Conservation (phyloP, 495 filamentous ascomycete species). For the Ramalina intermedia region DNA sequence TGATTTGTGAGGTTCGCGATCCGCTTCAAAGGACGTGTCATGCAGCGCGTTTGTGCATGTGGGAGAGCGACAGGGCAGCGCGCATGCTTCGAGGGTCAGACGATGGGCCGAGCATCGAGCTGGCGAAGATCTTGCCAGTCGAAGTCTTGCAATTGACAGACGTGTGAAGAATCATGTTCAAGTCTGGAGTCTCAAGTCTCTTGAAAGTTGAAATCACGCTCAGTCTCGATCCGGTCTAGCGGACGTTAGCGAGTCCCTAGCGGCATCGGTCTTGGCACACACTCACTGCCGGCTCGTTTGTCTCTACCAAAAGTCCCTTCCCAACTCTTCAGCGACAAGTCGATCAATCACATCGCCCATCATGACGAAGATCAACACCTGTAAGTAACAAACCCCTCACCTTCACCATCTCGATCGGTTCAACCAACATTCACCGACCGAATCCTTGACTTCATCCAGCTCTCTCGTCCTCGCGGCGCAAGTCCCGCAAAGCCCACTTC, state of each 20-base stretch:
- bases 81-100: neutral
- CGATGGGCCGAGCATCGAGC: too few species aligned
- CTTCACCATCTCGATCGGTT: too few species aligned
- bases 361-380: constrained; percentile 19
- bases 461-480: constrained; percentile 75
- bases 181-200: neutral
- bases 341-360: constrained; percentile 2
- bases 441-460: constrained; percentile 23
- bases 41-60: neutral
- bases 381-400: neutral
- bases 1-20: neutral
- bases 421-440: neutral
- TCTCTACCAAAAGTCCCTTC: too few species aligned
- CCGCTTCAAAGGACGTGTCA: neutral
- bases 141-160: too few species aligned
- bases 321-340: neutral
- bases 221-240: neutral
- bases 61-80: neutral
- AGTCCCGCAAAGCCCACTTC: constrained; percentile 97
- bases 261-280: constrained; percentile 10
- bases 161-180: neutral
- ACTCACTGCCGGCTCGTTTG: constrained; percentile 1
- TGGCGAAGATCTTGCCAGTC: too few species aligned
- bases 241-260: neutral
- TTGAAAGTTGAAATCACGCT: neutral